These are phyloP conservation scores for Lizonia empirigonia DNA, from an alignment of 2,329 filamentous ascomycete genomes.

Conservation along the genomic window DNA sequence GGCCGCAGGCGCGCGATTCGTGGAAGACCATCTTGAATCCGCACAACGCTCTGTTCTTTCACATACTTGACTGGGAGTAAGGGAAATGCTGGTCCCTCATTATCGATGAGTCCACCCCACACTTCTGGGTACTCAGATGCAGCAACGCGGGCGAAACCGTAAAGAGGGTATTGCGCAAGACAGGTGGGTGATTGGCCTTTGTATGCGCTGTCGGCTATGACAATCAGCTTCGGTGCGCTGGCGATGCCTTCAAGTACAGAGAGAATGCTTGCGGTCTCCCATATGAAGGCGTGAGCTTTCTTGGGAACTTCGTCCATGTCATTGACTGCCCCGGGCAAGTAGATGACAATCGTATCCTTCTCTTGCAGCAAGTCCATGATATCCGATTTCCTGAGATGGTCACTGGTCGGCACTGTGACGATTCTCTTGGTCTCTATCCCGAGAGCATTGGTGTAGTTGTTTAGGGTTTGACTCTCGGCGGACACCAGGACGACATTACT, in stretches of 20 bases:
- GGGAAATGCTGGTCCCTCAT: constrained; percentile 22
- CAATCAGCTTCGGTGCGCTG: constrained; percentile 33
- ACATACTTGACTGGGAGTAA: constrained; percentile 13
- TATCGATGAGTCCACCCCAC: constrained; percentile 51
- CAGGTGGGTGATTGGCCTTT: constrained; percentile 34
- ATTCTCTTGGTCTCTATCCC: constrained; percentile 5
- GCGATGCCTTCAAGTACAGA: constrained; percentile 19
- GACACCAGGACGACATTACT: constrained; percentile 35
- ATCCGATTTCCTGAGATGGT: constrained; percentile 14
- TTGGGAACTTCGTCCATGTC: constrained; percentile 13
- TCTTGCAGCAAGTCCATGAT: constrained; percentile 9
- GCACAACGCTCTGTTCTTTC: constrained; percentile 45
- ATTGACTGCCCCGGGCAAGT: constrained; percentile 20
- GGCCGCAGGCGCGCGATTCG: constrained; percentile 41
- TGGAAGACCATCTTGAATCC: constrained; percentile 49
- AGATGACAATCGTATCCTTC: constrained; percentile 20
- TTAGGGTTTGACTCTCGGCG: constrained; percentile 22
- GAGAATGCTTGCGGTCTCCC: constrained; percentile 28
- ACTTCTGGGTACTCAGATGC: constrained; percentile 49
- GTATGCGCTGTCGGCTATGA: constrained; percentile 36
- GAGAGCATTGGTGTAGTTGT: constrained; percentile 27
- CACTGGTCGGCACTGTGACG: constrained; percentile 4
- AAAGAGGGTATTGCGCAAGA: constrained; percentile 45
- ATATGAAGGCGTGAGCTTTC: constrained; percentile 24
- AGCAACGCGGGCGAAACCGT: constrained; percentile 49